Conservation (phyloP, 2,329 filamentous ascomycete species). For the Pseudogymnoascus sp. region DNA sequence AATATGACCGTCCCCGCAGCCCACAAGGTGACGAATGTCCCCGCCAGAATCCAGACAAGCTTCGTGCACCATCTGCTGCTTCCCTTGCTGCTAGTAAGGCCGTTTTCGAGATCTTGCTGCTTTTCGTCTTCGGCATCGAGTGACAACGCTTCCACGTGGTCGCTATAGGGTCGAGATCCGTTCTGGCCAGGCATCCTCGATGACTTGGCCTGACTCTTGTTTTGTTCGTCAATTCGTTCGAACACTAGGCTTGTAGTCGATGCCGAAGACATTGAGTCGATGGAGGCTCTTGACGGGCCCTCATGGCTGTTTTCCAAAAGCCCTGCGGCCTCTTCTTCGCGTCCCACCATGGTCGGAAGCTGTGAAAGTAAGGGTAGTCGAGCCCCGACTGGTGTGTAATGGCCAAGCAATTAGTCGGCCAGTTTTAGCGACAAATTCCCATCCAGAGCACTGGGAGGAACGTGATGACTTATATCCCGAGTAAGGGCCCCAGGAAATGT, state of each 20-base stretch:
- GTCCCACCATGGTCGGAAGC: constrained; percentile 22
- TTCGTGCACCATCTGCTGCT: constrained; percentile 1
- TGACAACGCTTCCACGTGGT: constrained; percentile 14
- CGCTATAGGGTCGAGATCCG: neutral
- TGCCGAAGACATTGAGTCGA: constrained; percentile 59
- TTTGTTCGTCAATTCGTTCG: constrained; percentile 58
- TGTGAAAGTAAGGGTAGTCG: neutral
- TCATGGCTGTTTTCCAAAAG: constrained; percentile 21
- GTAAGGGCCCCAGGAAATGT: neutral
- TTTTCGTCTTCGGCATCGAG: constrained; percentile 41
- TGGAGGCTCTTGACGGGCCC: constrained; percentile 19
- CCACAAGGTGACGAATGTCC: constrained; percentile 60
- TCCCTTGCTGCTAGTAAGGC: constrained; percentile 32
- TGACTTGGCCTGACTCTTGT: constrained; percentile 22
- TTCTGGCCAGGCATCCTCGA: neutral
- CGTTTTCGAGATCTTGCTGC: constrained; percentile 31
- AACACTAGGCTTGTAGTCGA: constrained; percentile 79
- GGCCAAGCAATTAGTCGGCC: neutral
- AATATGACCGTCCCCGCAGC: constrained; percentile 59
- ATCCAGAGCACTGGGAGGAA: neutral
- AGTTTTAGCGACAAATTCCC: neutral
- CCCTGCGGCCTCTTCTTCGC: constrained; percentile 22
- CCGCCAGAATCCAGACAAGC: constrained; percentile 49
- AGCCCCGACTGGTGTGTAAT: neutral
- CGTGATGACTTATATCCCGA: neutral